Conservation (phyloP, 805 yeast genomes). For the Candida glaebosa region DNA sequence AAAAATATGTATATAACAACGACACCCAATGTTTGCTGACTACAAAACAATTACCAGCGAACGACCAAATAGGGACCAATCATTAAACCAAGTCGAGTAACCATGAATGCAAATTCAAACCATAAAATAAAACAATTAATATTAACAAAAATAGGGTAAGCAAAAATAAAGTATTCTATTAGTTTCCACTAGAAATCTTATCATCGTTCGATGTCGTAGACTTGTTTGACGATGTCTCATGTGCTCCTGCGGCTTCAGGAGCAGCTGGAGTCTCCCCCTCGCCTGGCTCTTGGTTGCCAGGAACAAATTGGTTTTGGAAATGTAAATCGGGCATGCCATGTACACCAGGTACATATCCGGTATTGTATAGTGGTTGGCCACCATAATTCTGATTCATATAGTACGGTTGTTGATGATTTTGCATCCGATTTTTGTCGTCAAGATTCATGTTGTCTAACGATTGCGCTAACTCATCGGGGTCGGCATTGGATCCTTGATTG, state of each 20-base stretch:
- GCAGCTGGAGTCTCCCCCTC: neutral
- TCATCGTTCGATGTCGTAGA: neutral
- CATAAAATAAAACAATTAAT: no score
- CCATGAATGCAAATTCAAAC: no score
- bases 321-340: slow-evolving; percentile 14
- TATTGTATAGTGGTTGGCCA: slow-evolving; percentile 13
- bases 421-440: neutral
- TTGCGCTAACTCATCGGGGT: neutral
- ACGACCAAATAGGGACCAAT: no score
- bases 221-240: neutral
- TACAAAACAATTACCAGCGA: no score
- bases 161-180: neutral
- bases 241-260: neutral
- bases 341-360: slow-evolving; percentile 8
- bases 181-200: neutral
- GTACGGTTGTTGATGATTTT: slow-evolving; percentile 2
- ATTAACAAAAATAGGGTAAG: no score
- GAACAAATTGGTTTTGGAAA: slow-evolving; percentile 13
- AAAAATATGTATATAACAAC: no score
- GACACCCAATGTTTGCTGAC: no score
- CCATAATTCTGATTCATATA: slow-evolving; percentile 11
- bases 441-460: slow-evolving; percentile 2
- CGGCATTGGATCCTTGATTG: neutral
- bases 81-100: no score
- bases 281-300: slow-evolving; percentile 4